Evolutionary conservation across 164 flowering plant genomes (phyloP).

Genomic region (Kingdonia uniflora): DNA sequence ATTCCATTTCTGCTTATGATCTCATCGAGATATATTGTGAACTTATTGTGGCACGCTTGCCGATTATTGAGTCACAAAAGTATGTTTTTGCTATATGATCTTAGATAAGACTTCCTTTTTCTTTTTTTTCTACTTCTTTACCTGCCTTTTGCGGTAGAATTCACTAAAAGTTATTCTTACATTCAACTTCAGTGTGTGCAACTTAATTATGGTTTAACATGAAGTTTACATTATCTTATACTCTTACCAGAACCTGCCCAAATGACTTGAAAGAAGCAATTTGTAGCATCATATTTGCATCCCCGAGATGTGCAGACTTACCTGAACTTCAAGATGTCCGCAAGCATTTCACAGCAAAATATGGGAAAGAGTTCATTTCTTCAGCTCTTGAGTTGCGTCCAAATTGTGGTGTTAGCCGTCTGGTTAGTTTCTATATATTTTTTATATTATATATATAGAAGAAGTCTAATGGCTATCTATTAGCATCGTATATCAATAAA

Average conservation of each 20-base stretch:
- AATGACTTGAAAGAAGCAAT: conserved; percentile 93
- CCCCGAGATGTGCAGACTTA: conserved; percentile 82
- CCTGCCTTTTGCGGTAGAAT: too few species aligned
- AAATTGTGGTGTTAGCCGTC: conserved; percentile 73
- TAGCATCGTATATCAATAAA: too few species aligned
- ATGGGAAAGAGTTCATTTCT: conserved; percentile 85
- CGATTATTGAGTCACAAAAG: conserved; percentile 95
- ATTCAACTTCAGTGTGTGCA: too few species aligned
- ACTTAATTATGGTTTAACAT: too few species aligned
- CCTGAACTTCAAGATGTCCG: conserved; percentile 69
- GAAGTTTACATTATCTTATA: too few species aligned
- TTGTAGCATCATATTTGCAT: conserved; percentile 71
- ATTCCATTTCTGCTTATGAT: conserved; percentile 83
- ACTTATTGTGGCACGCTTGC: conserved; percentile 77
- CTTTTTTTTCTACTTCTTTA: too few species aligned
- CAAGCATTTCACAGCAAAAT: conserved; percentile 73
- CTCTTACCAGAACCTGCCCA: conserved; percentile 61
- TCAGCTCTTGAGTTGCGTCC: conserved; percentile 83
- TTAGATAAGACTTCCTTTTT: too few species aligned
- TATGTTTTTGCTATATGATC: conserved; percentile 27
- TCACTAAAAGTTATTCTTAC: too few species aligned
- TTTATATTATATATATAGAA: too few species aligned
- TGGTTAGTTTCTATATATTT: too few species aligned
- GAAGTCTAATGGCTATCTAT: too few species aligned
- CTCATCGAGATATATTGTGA: conserved; percentile 82